These are phyloP conservation scores for Fusarium dlaminii DNA, from an alignment of 2,329 filamentous ascomycete species.

Conservation along the genomic window DNA sequence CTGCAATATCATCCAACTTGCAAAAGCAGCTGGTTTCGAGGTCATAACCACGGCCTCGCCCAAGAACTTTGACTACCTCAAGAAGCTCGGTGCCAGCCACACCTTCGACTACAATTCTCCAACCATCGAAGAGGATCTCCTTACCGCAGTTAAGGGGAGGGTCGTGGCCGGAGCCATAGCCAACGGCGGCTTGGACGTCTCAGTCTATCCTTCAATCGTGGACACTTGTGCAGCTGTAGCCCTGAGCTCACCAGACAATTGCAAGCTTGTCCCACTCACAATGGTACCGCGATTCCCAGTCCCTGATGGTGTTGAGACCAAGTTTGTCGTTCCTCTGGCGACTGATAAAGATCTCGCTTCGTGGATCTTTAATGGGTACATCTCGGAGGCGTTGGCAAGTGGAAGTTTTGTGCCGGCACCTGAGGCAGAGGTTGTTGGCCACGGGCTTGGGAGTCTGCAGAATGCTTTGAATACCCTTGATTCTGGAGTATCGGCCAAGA, in stretches of 20 bases:
- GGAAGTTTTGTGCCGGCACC: slow-evolving; percentile 5
- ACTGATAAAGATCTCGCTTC: slow-evolving; percentile 1
- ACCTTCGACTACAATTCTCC: neutral
- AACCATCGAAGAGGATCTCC: neutral
- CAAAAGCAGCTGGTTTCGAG: slow-evolving; percentile 12
- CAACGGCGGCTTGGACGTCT: neutral
- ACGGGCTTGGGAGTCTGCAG: slow-evolving; percentile 3
- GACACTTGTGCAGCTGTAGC: slow-evolving; percentile 2
- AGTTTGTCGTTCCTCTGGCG: neutral
- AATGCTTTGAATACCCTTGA: neutral
- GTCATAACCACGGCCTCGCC: slow-evolving; percentile 7
- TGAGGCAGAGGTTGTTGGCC: neutral
- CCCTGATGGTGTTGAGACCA: slow-evolving; percentile 5
- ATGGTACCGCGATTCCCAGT: slow-evolving; percentile 5
- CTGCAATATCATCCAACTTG: slow-evolving; percentile 6
- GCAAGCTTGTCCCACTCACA: neutral
- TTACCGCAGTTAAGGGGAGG: neutral
- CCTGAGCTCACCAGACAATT: slow-evolving; percentile 1
- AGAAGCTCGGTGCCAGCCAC: slow-evolving; percentile 8
- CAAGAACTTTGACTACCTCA: slow-evolving; percentile 13
- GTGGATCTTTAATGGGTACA: neutral
- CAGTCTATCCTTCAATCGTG: slow-evolving; percentile 2
- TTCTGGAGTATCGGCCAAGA: slow-evolving; percentile 5
- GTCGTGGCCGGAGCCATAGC: slow-evolving; percentile 1
- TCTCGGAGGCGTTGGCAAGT: neutral